Percentiles rank a stretch among this genome's conserved stretches.
Conservation (phyloP, 345 rosid species). For the Boechera divaricarpa region DNA sequence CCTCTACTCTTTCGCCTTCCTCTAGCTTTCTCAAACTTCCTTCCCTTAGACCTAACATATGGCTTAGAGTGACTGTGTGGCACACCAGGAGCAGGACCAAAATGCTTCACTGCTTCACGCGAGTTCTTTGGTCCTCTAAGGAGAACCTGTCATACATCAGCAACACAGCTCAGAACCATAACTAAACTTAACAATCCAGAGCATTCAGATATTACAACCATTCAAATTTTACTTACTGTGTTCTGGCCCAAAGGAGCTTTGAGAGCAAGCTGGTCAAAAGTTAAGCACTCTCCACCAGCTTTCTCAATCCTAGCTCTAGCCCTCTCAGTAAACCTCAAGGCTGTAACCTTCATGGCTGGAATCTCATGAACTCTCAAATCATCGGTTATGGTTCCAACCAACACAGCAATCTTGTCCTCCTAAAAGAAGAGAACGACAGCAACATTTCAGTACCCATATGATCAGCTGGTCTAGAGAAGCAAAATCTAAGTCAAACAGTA, state of each 20-base stretch:
- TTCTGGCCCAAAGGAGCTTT: slow-evolving; percentile 94
- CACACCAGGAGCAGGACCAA: slow-evolving; percentile 96
- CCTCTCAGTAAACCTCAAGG: slow-evolving; percentile 85
- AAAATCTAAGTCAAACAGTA: background rate
- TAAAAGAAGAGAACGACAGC: background rate
- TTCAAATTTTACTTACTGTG: slow-evolving; percentile 56
- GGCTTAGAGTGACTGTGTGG: slow-evolving; percentile 93
- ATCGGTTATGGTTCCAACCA: slow-evolving; percentile 85
- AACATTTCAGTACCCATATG: background rate
- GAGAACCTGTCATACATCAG: slow-evolving; percentile 55
- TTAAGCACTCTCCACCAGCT: slow-evolving; percentile 95
- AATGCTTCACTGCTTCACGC: slow-evolving; percentile 95
- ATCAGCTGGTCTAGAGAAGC: background rate
- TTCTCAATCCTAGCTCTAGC: slow-evolving; percentile 94
- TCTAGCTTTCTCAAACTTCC: slow-evolving; percentile 88
- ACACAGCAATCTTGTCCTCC: slow-evolving; percentile 81
- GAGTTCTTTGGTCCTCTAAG: slow-evolving; percentile 93
- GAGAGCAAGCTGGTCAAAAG: slow-evolving; percentile 92
- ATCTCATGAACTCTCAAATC: slow-evolving; percentile 83
- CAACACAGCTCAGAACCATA: background rate
- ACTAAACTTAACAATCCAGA: background rate
- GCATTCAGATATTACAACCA: background rate
- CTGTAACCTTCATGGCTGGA: slow-evolving; percentile 79
- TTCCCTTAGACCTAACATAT: slow-evolving; percentile 76
- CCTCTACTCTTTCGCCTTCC: slow-evolving; percentile 85